phyloP scores from a whole-genome alignment of 2,329 filamentous ascomycete species.

The Penicillium sclerotiorum region DNA sequence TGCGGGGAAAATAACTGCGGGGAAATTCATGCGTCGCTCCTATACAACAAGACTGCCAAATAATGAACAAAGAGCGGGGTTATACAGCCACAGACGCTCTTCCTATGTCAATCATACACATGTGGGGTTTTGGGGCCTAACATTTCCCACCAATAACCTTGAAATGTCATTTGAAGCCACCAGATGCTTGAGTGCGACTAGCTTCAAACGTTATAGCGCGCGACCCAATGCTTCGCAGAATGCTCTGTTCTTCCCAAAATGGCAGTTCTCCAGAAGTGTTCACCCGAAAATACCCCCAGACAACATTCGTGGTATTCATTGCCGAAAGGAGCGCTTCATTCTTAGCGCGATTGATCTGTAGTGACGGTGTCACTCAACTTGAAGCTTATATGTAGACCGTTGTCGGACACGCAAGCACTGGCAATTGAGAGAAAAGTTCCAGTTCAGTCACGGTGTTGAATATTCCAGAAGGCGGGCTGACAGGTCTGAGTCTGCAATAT shows the following conservation, averaged over 20 bases:
- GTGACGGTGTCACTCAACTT: too few species aligned
- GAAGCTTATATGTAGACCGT: conserved; percentile 1
- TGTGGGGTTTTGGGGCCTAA: neutral
- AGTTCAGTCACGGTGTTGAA: too few species aligned
- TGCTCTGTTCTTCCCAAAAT: neutral
- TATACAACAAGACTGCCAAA: neutral
- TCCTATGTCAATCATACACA: conserved; percentile 13
- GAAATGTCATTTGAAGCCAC: neutral
- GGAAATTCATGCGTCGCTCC: neutral
- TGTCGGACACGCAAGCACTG: too few species aligned
- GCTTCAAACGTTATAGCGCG: too few species aligned
- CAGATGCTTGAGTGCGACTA: too few species aligned
- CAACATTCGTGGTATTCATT: conserved; percentile 10
- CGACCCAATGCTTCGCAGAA: too few species aligned
- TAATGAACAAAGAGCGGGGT: neutral
- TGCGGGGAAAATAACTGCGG: conserved; percentile 1
- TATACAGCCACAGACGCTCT: conserved; percentile 14
- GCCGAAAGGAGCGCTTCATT: conserved; percentile 4
- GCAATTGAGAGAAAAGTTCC: too few species aligned
- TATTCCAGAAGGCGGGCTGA: too few species aligned
- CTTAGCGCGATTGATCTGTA: neutral
- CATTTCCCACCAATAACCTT: conserved; percentile 20
- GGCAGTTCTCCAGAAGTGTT: neutral
- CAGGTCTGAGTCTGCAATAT: too few species aligned
- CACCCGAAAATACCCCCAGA: neutral